Evolutionary conservation across 805 yeast species (phyloP).

Genomic region (Myxozyma geophila): DNA sequence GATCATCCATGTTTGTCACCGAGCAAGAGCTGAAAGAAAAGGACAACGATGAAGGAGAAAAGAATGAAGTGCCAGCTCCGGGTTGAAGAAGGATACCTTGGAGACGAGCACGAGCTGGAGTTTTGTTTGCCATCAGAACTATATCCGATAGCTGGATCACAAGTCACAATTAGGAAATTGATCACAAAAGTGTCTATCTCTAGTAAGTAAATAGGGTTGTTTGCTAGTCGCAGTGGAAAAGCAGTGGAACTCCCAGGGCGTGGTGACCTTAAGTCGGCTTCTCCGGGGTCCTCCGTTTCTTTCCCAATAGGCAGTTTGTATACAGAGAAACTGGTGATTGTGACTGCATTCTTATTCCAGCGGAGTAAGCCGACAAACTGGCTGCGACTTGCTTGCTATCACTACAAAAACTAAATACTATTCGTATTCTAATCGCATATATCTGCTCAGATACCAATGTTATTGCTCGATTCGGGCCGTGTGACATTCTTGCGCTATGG

Average conservation of each 20-base stretch:
- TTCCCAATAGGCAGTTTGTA: constrained; percentile 5
- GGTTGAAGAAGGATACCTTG: neutral
- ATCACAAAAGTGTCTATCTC: constrained; percentile 1
- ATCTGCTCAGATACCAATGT: neutral
- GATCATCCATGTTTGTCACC: constrained; percentile 18
- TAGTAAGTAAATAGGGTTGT: neutral
- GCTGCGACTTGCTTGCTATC: no score
- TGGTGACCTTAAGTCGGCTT: neutral
- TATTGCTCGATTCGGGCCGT: neutral
- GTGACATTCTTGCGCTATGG: constrained; percentile 3
- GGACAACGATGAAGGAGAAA: neutral
- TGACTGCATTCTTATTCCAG: neutral
- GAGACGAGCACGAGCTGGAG: neutral
- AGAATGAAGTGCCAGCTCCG: no score
- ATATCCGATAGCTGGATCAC: neutral
- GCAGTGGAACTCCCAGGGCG: no score
- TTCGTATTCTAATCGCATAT: neutral
- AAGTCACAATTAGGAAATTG: neutral
- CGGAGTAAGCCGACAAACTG: neutral
- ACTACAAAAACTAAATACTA: no score
- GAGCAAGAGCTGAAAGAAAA: neutral
- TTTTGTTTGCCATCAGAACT: constrained; percentile 3
- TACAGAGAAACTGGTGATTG: constrained; percentile 2
- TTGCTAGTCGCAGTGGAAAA: neutral
- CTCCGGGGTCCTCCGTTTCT: constrained; percentile 1